These are phyloP conservation scores for Nakazawaea populi DNA, from an alignment of 805 yeast species.

Conservation along the genomic window DNA sequence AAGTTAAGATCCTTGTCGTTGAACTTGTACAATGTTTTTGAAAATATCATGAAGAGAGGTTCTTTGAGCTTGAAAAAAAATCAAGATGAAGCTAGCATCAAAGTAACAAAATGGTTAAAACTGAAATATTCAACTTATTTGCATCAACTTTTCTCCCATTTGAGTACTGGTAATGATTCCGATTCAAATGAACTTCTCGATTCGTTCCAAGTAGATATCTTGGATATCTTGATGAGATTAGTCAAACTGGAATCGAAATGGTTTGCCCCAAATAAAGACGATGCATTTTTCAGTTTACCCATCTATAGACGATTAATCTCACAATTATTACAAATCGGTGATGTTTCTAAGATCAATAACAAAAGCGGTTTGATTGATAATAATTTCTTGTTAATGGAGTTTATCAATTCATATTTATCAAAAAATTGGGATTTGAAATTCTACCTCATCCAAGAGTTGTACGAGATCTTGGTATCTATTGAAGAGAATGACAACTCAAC, in stretches of 20 bases:
- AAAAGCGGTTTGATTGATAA: slow-evolving; percentile 1
- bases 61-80: slow-evolving; percentile 28
- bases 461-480: slow-evolving; percentile 17
- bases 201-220: slow-evolving; percentile 45
- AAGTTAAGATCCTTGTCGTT: slow-evolving; percentile 33
- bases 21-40: slow-evolving; percentile 41
- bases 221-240: slow-evolving; percentile 52
- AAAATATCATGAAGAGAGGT: slow-evolving; percentile 36
- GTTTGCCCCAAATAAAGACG: slow-evolving; percentile 42
- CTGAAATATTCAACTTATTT: slow-evolving; percentile 54
- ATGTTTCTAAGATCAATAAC: neutral
- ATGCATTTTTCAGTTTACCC: slow-evolving; percentile 58
- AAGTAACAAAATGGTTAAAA: slow-evolving; percentile 59
- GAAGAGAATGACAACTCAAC: slow-evolving; percentile 6
- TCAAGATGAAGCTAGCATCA: slow-evolving; percentile 37
- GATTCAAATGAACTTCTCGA: slow-evolving; percentile 29
- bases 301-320: slow-evolving; percentile 38
- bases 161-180: slow-evolving; percentile 30
- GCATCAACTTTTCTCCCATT: slow-evolving; percentile 31
- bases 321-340: slow-evolving; percentile 18
- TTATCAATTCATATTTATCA: slow-evolving; percentile 45
- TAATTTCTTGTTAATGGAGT: slow-evolving; percentile 47
- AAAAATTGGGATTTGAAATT: slow-evolving; percentile 74
- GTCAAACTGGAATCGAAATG: slow-evolving; percentile 49
- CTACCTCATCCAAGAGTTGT: slow-evolving; percentile 52